Percentiles rank a stretch among this genome's conserved stretches.
Conservation (phyloP, 495 filamentous ascomycete genomes). For the Penicillium atrosanguineum region DNA sequence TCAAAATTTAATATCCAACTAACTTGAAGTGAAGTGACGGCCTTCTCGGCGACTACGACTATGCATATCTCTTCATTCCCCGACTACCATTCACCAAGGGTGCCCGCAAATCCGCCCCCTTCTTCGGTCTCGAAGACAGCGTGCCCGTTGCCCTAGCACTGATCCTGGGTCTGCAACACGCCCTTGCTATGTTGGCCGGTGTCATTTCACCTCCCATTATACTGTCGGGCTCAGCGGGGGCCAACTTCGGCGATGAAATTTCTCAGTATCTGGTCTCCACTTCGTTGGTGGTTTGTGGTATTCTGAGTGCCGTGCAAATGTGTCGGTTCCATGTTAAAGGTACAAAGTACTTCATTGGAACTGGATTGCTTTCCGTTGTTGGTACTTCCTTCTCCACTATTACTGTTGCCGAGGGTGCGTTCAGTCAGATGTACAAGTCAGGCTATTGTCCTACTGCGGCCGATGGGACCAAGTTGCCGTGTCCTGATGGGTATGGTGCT, state of each 20-base stretch:
- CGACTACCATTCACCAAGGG: conserved; percentile 81
- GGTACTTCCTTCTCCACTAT: conserved; percentile 84
- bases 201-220: conserved; percentile 81
- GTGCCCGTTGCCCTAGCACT: conserved; percentile 79
- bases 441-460: conserved; percentile 67
- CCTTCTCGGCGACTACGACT: conserved; percentile 82
- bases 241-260: conserved; percentile 57
- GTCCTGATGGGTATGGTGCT: conserved; percentile 82
- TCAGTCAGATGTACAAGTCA: conserved; percentile 82
- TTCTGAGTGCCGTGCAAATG: conserved; percentile 79
- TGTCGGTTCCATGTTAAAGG: conserved; percentile 75
- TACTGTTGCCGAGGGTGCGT: conserved; percentile 73
- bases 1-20: background rate
- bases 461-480: conserved; percentile 68
- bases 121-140: conserved; percentile 82
- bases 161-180: conserved; percentile 69
- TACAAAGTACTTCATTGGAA: conserved; percentile 84
- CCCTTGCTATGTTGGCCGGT: conserved; percentile 65
- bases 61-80: conserved; percentile 73
- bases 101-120: conserved; percentile 61
- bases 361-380: conserved; percentile 86
- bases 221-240: conserved; percentile 61
- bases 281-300: conserved; percentile 80
- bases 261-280: conserved; percentile 87
- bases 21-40: conserved; percentile 51